These are phyloP conservation scores for Fusarium irregulare DNA, from an alignment of 2,329 filamentous ascomycete species.

Conservation along the genomic window DNA sequence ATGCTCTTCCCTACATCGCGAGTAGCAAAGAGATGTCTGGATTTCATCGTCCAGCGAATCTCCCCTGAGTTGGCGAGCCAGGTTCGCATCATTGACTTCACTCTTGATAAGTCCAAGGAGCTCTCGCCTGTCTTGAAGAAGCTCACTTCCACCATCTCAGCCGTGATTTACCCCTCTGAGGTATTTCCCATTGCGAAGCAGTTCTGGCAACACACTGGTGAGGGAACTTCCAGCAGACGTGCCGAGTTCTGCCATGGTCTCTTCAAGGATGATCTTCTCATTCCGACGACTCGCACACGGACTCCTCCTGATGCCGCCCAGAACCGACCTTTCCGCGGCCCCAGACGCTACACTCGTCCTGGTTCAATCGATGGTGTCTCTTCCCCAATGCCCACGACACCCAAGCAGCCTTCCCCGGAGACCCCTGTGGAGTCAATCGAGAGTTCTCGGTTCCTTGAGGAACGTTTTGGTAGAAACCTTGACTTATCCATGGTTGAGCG, in stretches of 20 bases:
- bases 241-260: conserved; percentile 88
- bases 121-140: conserved; percentile 63
- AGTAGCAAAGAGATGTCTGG: conserved; percentile 77
- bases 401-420: conserved; percentile 33
- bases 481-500: conserved; percentile 81
- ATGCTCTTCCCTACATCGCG: conserved; percentile 84
- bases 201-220: conserved; percentile 97
- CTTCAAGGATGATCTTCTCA: conserved; percentile 74
- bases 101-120: conserved; percentile 66
- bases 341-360: conserved; percentile 79
- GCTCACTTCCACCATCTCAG: conserved; percentile 71
- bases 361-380: conserved; percentile 51
- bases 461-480: conserved; percentile 92
- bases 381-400: conserved; percentile 16
- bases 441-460: conserved; percentile 85
- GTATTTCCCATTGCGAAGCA: conserved; percentile 82
- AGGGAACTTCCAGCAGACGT: conserved; percentile 89
- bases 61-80: conserved; percentile 61
- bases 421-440: conserved; percentile 65
- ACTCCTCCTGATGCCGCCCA: conserved; percentile 41
- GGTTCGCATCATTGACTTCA: conserved; percentile 70
- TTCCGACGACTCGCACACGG: conserved; percentile 46
- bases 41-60: conserved; percentile 75
- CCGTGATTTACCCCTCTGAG: conserved; percentile 76
- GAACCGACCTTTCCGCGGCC: conserved; percentile 70